Percentiles rank a stretch among this genome's conserved stretches.
Evolutionary conservation across 345 rosid species (phyloP).

Genomic region (Hypericum androsaemum): DNA sequence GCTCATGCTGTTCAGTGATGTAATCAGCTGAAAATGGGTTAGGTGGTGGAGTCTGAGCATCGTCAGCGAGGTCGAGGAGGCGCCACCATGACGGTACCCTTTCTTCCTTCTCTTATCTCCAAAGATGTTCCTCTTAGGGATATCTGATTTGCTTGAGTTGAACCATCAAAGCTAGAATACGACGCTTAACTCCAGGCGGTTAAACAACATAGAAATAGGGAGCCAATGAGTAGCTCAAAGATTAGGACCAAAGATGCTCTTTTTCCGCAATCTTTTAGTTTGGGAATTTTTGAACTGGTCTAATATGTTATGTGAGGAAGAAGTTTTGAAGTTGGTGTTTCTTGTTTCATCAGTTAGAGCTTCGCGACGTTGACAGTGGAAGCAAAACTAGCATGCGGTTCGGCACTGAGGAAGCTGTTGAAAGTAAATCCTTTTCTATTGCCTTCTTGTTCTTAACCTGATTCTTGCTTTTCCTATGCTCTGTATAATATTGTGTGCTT

Average conservation of each 20-base stretch:
- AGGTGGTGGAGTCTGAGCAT: constrained; percentile 78
- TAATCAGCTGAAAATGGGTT: background rate
- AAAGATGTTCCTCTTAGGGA: background rate
- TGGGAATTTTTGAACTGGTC: background rate
- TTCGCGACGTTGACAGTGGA: constrained; percentile 86
- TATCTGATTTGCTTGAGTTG: too few relatives aligned
- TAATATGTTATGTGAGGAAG: background rate
- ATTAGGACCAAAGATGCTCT: too few relatives aligned
- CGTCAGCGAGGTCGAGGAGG: constrained; percentile 93
- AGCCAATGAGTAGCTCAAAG: too few relatives aligned
- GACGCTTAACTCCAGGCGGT: too few relatives aligned
- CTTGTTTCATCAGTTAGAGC: constrained; percentile 56
- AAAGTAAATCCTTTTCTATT: constrained; percentile 43
- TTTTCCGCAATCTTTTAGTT: background rate
- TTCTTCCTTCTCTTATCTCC: background rate
- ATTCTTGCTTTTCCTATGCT: background rate
- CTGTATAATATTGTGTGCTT: background rate
- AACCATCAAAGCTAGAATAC: too few relatives aligned
- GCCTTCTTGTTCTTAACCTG: background rate
- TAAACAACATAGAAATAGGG: too few relatives aligned
- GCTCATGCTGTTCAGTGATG: constrained; percentile 48
- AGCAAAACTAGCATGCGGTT: constrained; percentile 73
- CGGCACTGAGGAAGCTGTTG: constrained; percentile 78
- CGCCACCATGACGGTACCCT: constrained; percentile 64
- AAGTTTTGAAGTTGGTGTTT: constrained; percentile 1